Conservation (phyloP, 139 green algal genomes). For the Chlamydomonas sp. region DNA sequence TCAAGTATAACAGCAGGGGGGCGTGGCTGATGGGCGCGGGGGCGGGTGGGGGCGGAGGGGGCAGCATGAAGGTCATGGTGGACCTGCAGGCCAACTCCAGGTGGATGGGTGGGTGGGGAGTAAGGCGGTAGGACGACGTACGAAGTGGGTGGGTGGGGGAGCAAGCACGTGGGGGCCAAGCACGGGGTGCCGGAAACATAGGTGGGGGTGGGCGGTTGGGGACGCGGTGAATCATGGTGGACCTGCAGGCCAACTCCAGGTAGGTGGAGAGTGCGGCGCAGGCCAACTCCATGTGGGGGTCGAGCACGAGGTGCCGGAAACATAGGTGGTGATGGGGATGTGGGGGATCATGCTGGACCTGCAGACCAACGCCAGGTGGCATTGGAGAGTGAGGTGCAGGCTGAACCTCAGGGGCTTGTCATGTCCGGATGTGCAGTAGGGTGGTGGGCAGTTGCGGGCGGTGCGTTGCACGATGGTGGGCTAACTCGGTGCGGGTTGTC, state of each 20-base stretch:
- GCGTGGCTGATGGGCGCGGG: conserved; percentile 12
- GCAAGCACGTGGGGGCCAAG: background rate
- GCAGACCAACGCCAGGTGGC: conserved; percentile 41
- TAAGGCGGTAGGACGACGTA: no score
- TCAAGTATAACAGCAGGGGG: conserved; percentile 51
- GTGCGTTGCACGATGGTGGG: no score
- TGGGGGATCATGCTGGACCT: conserved; percentile 50
- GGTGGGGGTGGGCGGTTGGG: background rate
- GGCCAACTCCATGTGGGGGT: background rate
- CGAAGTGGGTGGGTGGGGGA: background rate
- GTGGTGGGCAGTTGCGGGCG: no score
- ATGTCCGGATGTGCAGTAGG: no score
- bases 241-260: conserved; percentile 48
- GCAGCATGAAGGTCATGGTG: background rate
- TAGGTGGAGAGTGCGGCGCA: conserved; percentile 1
- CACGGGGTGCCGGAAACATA: no score
- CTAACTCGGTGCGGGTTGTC: no score
- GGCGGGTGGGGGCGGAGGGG: background rate
- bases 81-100: conserved; percentile 43
- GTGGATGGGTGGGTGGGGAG: background rate
- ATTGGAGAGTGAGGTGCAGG: background rate
- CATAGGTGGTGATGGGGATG: background rate
- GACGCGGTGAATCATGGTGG: conserved; percentile 47
- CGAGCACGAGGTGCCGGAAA: background rate
- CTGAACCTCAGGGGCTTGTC: background rate